These are phyloP conservation scores for Penicillium sp. DNA, from an alignment of 2,329 filamentous ascomycete genomes.

Conservation along the genomic window DNA sequence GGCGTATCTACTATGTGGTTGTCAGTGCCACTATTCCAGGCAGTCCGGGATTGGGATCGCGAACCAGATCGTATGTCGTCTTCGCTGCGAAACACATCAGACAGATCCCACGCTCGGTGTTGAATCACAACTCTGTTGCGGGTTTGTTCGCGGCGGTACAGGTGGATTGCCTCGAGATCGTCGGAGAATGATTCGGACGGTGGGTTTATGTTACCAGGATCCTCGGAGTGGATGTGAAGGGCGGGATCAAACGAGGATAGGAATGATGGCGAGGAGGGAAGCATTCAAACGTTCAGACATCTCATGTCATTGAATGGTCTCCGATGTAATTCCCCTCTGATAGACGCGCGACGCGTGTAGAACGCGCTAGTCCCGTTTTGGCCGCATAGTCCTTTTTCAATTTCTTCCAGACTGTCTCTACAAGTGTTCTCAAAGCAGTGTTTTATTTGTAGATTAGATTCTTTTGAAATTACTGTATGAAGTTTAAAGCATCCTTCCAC, in stretches of 20 bases:
- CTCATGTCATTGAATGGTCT: slow-evolving; percentile 17
- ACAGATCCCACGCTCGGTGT: slow-evolving; percentile 44
- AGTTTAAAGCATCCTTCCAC: not conserved
- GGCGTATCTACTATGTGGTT: slow-evolving; percentile 35
- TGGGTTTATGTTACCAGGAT: slow-evolving; percentile 20
- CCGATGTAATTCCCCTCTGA: slow-evolving; percentile 18
- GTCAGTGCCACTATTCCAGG: not conserved
- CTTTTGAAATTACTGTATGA: not conserved
- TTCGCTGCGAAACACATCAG: slow-evolving; percentile 46
- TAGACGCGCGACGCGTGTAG: slow-evolving; percentile 30
- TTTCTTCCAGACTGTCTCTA: not conserved
- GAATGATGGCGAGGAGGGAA: slow-evolving; percentile 36
- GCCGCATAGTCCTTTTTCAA: slow-evolving; percentile 6
- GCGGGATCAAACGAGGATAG: slow-evolving; percentile 55
- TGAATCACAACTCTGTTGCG: slow-evolving; percentile 45
- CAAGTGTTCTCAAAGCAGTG: not conserved
- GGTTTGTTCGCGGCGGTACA: slow-evolving; percentile 34
- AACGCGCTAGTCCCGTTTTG: slow-evolving; percentile 30
- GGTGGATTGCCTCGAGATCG: slow-evolving; percentile 43
- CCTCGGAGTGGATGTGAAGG: slow-evolving; percentile 51
- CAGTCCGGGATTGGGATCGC: not conserved
- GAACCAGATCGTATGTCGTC: slow-evolving; percentile 41
- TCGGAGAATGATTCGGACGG: slow-evolving; percentile 40
- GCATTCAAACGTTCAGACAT: slow-evolving; percentile 31
- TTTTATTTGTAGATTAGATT: not conserved